A percentile compares a stretch with the other conserved stretches of the same genome.
Evolutionary conservation across 2,329 filamentous ascomycete species (phyloP).

Genomic region (Diaporthe humulicola): DNA sequence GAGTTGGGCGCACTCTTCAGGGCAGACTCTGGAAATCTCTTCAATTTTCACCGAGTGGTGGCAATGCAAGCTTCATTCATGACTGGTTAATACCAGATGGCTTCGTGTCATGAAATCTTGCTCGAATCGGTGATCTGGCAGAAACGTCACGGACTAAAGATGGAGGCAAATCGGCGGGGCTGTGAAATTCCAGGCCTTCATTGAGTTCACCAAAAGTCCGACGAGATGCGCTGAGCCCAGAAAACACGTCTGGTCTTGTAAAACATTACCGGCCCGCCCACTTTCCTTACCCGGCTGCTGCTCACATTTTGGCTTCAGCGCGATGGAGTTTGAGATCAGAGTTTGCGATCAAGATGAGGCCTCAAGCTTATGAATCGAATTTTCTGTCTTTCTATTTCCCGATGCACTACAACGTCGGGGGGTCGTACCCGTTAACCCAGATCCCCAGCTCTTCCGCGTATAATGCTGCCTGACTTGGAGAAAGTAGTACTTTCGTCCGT

Average conservation of each 20-base stretch:
- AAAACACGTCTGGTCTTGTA: background rate
- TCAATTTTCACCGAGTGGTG: background rate
- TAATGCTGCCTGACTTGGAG: background rate
- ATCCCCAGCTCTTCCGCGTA: background rate
- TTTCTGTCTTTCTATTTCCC: background rate
- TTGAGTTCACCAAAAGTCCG: constrained; percentile 10
- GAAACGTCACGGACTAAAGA: background rate
- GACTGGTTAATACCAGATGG: background rate
- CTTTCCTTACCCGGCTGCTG: background rate
- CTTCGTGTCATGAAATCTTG: background rate
- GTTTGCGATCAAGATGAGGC: constrained; percentile 23
- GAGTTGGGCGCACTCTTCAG: constrained; percentile 12
- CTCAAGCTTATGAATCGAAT: background rate
- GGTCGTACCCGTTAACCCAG: background rate
- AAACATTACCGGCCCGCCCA: background rate
- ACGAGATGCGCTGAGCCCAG: background rate
- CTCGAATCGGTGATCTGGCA: background rate
- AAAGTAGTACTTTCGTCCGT: background rate
- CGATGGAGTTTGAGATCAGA: background rate
- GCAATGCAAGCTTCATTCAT: background rate
- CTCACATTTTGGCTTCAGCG: background rate
- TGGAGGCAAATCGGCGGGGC: background rate
- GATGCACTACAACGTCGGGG: background rate
- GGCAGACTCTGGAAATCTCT: background rate
- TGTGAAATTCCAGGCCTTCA: background rate